Base-by-base conservation (phyloP, 2,329 filamentous ascomycete genomes). In the Lachnellula occidentalis region DNA sequence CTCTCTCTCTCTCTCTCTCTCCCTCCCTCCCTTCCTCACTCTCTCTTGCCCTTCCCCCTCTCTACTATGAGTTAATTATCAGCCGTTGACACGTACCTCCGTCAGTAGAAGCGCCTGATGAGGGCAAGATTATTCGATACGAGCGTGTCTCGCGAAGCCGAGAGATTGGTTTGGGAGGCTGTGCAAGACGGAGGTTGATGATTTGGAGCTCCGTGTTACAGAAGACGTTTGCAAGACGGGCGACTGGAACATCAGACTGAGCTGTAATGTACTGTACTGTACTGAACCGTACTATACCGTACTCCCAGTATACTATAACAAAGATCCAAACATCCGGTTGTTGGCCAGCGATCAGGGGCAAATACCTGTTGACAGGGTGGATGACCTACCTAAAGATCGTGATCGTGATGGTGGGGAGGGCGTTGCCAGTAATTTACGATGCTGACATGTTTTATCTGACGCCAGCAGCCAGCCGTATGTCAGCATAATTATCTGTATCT, bases 131-230 rank as follows among this genome's bases (percentile, higher is more conserved):
- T 15, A 27, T 22, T 45, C 34, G 17, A 51, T 36, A 51, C 49
- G 39, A 46, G 41, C 36, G 14, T 6, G 14, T 11, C 37, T n/a
- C 15, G 37, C 37, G 15, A 39, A 39, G 37, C 17, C 36, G 17
- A 15, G 42, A 21, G 19, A 31, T 48, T 31, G 43, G 27, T 46
- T n/a, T 31, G 52, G 41, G 53, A 58, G 56, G 56, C 56, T 53
- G 56, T 58, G 56, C 56, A 58, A 31, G 27, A 31, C 27, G 27
- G 27, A 31, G 27, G 21, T 43, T 43, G 19, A 22, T 12, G n/a
- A 22, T 19, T 19, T n/a, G 11, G 9, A 39, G 41, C 41, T 43
- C n/a, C 19, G 19, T 21, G 41, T 43, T 43, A 12, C 41, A 43
- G 41, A 43, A 11, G 41, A 21, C 41, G 41, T 43, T 21, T 43